Base-by-base conservation (phyloP, 495 filamentous ascomycete genomes). In the Cairneyella variabilis region DNA sequence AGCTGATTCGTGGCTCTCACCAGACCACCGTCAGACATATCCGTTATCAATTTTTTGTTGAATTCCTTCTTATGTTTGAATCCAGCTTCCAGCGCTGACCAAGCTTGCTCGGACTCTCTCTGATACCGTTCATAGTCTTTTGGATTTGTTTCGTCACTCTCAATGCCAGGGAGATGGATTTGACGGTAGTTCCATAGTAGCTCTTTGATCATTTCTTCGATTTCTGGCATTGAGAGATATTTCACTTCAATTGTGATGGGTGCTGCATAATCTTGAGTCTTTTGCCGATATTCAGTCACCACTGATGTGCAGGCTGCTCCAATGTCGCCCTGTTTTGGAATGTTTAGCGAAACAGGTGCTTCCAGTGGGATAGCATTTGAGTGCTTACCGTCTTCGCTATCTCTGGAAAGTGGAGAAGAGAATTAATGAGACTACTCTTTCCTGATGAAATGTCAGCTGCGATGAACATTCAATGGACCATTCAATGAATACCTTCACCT, bases 401-500 rank as follows among this genome's bases (percentile, higher is more conserved):
- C 17, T 53, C 59, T 18, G 61, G 61, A 28, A 55, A 62, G 36
- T 64, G 58, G 14, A 64, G 61, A 28, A 64, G 42, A 26, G 61
- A 55, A 30, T 64, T 64, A 39, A 64, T 64, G 41, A 62, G 46
- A 53, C 61, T 64, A 50, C 61, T 64, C 48, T 64, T 64, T 26
- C 61, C 61, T 61, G 22, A 18, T 23, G 39, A 21, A 17, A 54
- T 28, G 39, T 54, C 25, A 54, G 51, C 10, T 27, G 18, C 4
- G 10, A 8, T 25, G 17, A 38, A 11, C 18, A n/a, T 37, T 46
- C 27, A 17, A 5, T 7, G 18, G 30, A 38, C 3, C 11, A 1
- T 20, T 21, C 32, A 54, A 46, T 47, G n/a, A n/a, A n/a, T 54
- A 47, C 51, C 51, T 47, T 49, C 49, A 2, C 50, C 54, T 25